Evolutionary conservation across 495 filamentous ascomycete species (phyloP), one percentile per base, ranked within the genome.

Genomic region (Penicillium roqueforti): DNA sequence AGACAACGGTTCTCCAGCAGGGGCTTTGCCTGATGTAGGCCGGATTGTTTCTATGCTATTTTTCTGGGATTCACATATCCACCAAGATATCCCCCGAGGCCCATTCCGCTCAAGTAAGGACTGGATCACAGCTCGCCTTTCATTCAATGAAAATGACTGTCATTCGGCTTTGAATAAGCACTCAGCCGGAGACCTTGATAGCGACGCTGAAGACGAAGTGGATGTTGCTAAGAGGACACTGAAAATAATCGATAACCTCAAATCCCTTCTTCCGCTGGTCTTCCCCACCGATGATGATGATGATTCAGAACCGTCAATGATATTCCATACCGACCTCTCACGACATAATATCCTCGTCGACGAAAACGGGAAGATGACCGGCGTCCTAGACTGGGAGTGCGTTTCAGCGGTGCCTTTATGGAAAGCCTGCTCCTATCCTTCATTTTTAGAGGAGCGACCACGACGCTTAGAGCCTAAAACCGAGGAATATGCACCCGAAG

Each of bases 381-480:
- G 68, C n/a, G 38, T 83, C 3, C 50, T 82, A 26, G 78, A 76
- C 55, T 84, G 80, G 81, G 74, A 82, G 41, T 78, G 71, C 55
- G 62, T 80, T n/a, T 71, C 74, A 7, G 67, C 73, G 19, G 48
- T 76, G 18, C 80, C 80, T 20, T 51, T 72, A 11, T 81, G 75
- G 70, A 69, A 71, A 28, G 69, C 73, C 19, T 73, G 66, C 47
- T 62, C 75, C 46, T 59, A 71, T 20, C 80, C 80, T 29, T 53
- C 64, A 26, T 77, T 81, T 42, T 58, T 83, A 29, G 55, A 32
- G 32, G 51, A 46, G 23, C 47, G 14, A 54, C 28, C 44, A 10
- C 37, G 68, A 23, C 57, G 62, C 32, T 43, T 64, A 28, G 54
- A 65, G 51, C 71, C 70, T 6, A 56, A 68, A 36, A 58, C 56